Evolutionary conservation across 331 rosid genomes (phyloP).

Genomic region (Saraca asoca): DNA sequence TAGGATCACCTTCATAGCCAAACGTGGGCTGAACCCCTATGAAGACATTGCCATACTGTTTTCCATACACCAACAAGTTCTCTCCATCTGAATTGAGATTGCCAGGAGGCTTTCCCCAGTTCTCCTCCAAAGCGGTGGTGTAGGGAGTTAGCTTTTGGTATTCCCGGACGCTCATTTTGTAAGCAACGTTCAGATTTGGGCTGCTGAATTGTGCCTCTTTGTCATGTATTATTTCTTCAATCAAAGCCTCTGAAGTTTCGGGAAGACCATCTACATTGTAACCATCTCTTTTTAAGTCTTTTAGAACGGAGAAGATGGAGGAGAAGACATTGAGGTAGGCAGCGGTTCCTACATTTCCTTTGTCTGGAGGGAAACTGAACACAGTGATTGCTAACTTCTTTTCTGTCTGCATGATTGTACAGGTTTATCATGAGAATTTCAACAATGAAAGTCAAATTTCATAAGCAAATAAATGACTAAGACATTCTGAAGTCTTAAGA

Average conservation of each 20-base stretch:
- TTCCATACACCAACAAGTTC: conserved; percentile 87
- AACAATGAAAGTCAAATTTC: conserved; percentile 21
- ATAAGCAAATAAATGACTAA: conserved; percentile 7
- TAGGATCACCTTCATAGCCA: conserved; percentile 97
- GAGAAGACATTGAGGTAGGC: conserved; percentile 94
- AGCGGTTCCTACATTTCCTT: conserved; percentile 97
- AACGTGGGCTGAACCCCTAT: conserved; percentile 97
- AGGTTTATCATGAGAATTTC: conserved; percentile 30
- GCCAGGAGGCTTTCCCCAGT: conserved; percentile 98
- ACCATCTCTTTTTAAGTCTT: conserved; percentile 80
- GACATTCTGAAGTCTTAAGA: conserved; percentile 19
- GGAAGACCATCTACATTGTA: conserved; percentile 91
- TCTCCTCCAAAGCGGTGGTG: conserved; percentile 76
- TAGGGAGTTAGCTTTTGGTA: conserved; percentile 85
- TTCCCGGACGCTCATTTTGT: conserved; percentile 88
- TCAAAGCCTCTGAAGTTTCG: conserved; percentile 86
- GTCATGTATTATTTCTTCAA: conserved; percentile 87
- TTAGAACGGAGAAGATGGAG: conserved; percentile 83
- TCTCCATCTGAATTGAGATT: conserved; percentile 93
- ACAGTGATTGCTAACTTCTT: conserved; percentile 90
- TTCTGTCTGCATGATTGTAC: conserved; percentile 59
- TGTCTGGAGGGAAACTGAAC: conserved; percentile 99
- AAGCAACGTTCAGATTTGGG: conserved; percentile 86
- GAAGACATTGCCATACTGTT: conserved; percentile 85
- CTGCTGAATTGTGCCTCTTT: conserved; percentile 98